Evolutionary conservation across 192 early-diverging fungal genomes (phyloP), one percentile per base, ranked within the genome.

Genomic region (Cladochytrium replicatum): DNA sequence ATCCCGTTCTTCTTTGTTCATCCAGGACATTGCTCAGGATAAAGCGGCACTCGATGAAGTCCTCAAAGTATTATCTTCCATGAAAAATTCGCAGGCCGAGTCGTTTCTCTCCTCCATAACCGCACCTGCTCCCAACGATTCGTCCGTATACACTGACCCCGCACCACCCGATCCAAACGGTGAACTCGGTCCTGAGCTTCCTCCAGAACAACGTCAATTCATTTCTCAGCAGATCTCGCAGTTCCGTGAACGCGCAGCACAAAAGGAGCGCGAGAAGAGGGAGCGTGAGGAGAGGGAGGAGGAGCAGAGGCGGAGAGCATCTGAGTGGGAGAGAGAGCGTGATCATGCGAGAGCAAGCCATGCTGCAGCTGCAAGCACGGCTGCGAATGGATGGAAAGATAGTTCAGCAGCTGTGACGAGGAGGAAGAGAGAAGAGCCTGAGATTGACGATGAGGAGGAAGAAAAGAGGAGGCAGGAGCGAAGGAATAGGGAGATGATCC

Each of bases 231-330:
- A 85, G 49, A 68, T 85, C 4, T 64, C 69, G 6, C 70, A 68
- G 30, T 85, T 82, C 51, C 61, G 77, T 34, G 77, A 83, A 48
- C 69, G 73, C n/a, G 67, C 79, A 0, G 74, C 75, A 2, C 37
- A 62, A 21, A 68, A 76, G 50, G 81, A 84, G 31, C 56, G 68
- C 28, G 60, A 67, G 41, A 66, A 66, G 23, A 67, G 52, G 46
- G 68, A 69, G 28, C 54, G 59, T 15, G 77, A 76, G 52, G 75
- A 71, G 44, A 52, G 64, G 21, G 22, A 23, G 29, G 22, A 40
- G 28, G 31, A 25, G 30, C 38, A 60, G 48, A 34, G 47, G 8
- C 7, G 17, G 6, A 57, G 21, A 4, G 3, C 19, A n/a, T 8
- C 41, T 43, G 52, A 61, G 21, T 44, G 25, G 9, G 46, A 17